phyloP scores from a whole-genome alignment of 2,329 filamentous ascomycete species.

The Macrophomina tecta region DNA sequence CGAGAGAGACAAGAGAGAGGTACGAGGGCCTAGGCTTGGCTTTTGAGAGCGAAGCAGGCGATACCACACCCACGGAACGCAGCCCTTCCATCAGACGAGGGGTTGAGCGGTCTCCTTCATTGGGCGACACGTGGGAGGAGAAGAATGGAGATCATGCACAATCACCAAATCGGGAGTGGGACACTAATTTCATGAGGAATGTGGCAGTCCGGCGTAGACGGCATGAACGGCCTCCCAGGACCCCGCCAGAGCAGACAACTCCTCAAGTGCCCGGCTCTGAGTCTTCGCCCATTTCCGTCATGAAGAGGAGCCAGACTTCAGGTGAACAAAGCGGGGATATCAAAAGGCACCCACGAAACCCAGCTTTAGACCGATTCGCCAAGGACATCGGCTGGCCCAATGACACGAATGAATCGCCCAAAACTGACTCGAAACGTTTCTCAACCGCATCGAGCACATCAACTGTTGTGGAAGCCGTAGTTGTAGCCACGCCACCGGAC shows the following conservation, averaged over 20 bases:
- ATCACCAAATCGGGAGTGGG: constrained; percentile 46
- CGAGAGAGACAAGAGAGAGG: constrained; percentile 29
- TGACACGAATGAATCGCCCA: constrained; percentile 38
- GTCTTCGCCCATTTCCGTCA: constrained; percentile 13
- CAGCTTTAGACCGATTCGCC: constrained; percentile 56
- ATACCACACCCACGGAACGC: constrained; percentile 41
- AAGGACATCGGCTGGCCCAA: constrained; percentile 58
- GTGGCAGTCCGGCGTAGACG: constrained; percentile 42
- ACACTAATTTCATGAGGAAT: constrained; percentile 50
- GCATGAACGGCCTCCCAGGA: constrained; percentile 41
- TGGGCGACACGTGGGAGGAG: constrained; percentile 15
- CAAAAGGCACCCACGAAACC: constrained; percentile 39
- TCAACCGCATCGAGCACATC: constrained; percentile 61
- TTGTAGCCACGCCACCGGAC: constrained; percentile 57
- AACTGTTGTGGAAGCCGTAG: constrained; percentile 61
- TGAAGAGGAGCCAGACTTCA: constrained; percentile 32
- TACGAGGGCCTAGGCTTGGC: constrained; percentile 44
- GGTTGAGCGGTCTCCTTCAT: neutral
- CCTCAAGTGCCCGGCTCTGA: neutral
- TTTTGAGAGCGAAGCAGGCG: constrained; percentile 41
- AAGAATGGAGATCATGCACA: constrained; percentile 30
- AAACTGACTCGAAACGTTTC: constrained; percentile 48
- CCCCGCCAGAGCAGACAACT: constrained; percentile 34
- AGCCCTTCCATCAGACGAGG: constrained; percentile 5
- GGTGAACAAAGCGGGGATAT: constrained; percentile 43